Conservation (phyloP, 345 rosid species). For the Sapria himalayana region DNA sequence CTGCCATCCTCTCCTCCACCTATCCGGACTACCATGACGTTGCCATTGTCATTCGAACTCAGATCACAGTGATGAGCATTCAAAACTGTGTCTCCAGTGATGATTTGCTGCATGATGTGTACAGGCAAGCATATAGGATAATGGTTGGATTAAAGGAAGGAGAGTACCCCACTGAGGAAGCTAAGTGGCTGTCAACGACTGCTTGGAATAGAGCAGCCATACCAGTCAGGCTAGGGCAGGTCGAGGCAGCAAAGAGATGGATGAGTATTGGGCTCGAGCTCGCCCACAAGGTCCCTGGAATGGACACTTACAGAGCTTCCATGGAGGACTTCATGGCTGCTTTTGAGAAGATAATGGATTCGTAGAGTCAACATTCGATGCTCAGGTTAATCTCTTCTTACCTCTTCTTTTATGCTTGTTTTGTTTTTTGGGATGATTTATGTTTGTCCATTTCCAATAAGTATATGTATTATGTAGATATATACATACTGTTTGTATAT, state of each 20-base stretch:
- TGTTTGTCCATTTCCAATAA: no score
- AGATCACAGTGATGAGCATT: conserved; percentile 36
- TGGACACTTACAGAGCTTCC: conserved; percentile 59
- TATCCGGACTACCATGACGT: conserved; percentile 43
- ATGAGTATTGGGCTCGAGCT: conserved; percentile 47
- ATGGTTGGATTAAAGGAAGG: conserved; percentile 82
- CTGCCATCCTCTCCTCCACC: conserved; percentile 40
- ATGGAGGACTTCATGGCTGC: conserved; percentile 56
- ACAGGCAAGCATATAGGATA: conserved; percentile 67
- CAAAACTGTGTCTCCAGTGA: conserved; percentile 56
- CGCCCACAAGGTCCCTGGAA: conserved; percentile 42
- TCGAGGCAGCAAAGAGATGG: conserved; percentile 61
- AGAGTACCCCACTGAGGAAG: conserved; percentile 73
- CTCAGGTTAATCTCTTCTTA: no score
- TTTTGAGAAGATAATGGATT: conserved; percentile 30
- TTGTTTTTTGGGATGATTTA: no score
- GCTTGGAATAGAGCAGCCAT: conserved; percentile 87
- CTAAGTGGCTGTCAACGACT: conserved; percentile 87
- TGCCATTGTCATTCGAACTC: conserved; percentile 47
- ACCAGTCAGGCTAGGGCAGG: conserved; percentile 45
- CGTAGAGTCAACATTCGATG: no score
- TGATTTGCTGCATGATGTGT: conserved; percentile 32
- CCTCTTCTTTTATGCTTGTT: no score
- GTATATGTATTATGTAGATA: no score
- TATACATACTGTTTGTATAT: no score